Evolutionary conservation across 345 rosid species (phyloP).

Genomic region (Salix arbutifolia): DNA sequence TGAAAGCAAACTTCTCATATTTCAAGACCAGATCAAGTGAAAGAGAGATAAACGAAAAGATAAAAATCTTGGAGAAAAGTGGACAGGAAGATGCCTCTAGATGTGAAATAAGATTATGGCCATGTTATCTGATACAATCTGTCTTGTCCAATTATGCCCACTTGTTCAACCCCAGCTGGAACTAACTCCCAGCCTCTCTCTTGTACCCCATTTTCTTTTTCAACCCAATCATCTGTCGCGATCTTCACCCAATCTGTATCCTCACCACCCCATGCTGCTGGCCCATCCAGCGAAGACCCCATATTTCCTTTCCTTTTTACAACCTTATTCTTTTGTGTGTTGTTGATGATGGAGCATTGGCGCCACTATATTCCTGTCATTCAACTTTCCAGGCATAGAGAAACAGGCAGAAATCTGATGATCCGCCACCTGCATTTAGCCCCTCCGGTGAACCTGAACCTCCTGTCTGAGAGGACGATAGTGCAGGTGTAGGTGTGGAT

Average conservation of each 20-base stretch:
- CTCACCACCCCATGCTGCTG: conserved; percentile 15
- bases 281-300: conserved; percentile 23
- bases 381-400: conserved; percentile 63
- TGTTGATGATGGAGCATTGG: conserved; percentile 3
- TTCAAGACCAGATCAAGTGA: conserved; percentile 42
- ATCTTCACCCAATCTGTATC: conserved; percentile 18
- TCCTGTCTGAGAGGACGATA: conserved; percentile 34
- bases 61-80: neutral
- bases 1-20: conserved; percentile 28
- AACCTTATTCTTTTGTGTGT: conserved; percentile 14
- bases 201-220: conserved; percentile 26
- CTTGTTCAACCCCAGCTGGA: conserved; percentile 46
- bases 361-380: conserved; percentile 13
- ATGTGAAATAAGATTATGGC: conserved; percentile 23
- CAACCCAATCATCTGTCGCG: conserved; percentile 21
- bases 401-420: conserved; percentile 54
- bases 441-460: conserved; percentile 38
- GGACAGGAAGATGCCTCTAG: conserved; percentile 22
- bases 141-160: conserved; percentile 51
- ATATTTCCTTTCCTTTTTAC: neutral
- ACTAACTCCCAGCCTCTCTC: conserved; percentile 24
- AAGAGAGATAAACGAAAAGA: neutral
- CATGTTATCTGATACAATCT: conserved; percentile 40
- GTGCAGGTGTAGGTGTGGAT: conserved; percentile 41
- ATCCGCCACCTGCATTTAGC: conserved; percentile 27